phyloP scores from a whole-genome alignment of 495 filamentous ascomycete genomes.

The Talaromyces stipitatus region DNA sequence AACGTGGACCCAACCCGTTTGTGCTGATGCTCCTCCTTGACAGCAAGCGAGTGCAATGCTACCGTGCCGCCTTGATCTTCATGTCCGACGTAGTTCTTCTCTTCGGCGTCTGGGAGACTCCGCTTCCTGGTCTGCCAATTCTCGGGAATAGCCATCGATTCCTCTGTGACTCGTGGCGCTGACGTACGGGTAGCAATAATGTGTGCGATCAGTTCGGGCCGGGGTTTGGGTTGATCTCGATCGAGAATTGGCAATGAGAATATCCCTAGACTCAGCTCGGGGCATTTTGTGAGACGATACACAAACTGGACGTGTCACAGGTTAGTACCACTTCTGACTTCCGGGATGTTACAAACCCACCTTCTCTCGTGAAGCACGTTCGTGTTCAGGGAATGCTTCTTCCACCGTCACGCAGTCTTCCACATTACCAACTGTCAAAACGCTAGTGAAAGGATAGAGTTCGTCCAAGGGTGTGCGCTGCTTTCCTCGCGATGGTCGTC shows the following conservation, averaged over 20 bases:
- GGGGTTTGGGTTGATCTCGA: constrained; percentile 35
- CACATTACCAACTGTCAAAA: constrained; percentile 63
- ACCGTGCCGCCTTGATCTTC: constrained; percentile 67
- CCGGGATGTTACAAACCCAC: constrained; percentile 31
- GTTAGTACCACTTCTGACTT: neutral
- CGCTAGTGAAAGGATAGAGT: constrained; percentile 62
- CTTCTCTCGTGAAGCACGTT: constrained; percentile 75
- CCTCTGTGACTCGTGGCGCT: constrained; percentile 58
- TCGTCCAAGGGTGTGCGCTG: constrained; percentile 37
- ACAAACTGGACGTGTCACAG: constrained; percentile 49
- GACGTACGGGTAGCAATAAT: constrained; percentile 66
- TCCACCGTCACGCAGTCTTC: constrained; percentile 74
- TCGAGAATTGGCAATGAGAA: constrained; percentile 52
- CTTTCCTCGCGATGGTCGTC: constrained; percentile 17
- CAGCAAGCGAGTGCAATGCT: constrained; percentile 73
- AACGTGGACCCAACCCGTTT: constrained; percentile 69
- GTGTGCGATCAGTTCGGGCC: constrained; percentile 65
- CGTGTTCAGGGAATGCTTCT: constrained; percentile 62
- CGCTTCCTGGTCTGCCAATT: constrained; percentile 49
- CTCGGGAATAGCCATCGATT: constrained; percentile 63
- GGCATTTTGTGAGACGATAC: constrained; percentile 71
- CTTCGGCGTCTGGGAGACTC: constrained; percentile 12
- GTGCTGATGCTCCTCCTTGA: constrained; percentile 66
- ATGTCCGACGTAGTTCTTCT: constrained; percentile 46
- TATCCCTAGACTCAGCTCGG: constrained; percentile 74